phyloP scores from a whole-genome alignment of 345 rosid species.

The Populus tremula region DNA sequence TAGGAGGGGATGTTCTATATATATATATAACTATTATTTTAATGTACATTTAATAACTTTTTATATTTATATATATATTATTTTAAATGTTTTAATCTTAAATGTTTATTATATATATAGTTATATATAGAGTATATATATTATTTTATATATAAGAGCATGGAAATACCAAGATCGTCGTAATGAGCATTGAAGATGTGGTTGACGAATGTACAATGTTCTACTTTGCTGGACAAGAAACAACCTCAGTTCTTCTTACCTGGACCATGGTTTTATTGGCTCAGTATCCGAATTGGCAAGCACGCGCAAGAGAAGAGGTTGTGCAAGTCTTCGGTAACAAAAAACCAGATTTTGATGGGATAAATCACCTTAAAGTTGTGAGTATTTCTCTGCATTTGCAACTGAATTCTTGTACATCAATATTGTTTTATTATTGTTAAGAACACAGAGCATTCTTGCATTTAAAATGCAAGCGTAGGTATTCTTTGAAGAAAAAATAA shows the following conservation, averaged over 20 bases:
- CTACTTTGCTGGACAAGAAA: conserved; percentile 26
- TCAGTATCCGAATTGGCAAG: conserved; percentile 16
- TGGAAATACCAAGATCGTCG: conserved; percentile 3
- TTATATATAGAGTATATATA: too few relatives aligned
- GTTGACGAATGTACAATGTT: conserved; percentile 21
- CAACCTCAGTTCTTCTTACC: conserved; percentile 13
- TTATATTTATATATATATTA: too few relatives aligned
- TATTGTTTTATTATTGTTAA: too few relatives aligned
- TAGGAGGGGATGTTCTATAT: too few relatives aligned
- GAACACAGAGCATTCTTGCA: too few relatives aligned
- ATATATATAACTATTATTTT: too few relatives aligned
- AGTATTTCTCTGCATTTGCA: neutral
- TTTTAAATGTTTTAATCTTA: too few relatives aligned
- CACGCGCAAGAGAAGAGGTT: conserved; percentile 19
- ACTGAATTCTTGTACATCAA: neutral
- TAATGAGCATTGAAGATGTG: conserved; percentile 41
- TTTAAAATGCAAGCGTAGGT: neutral
- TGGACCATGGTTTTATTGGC: conserved; percentile 25
- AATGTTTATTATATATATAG: too few relatives aligned
- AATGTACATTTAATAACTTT: too few relatives aligned
- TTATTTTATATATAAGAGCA: too few relatives aligned
- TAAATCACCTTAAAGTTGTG: conserved; percentile 22
- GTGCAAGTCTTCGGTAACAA: conserved; percentile 12
- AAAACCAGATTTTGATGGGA: conserved; percentile 14
- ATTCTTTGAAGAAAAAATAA: neutral